These are phyloP conservation scores for Globisporangium perplexum DNA, from an alignment of 352 stramenopile species.

Conservation along the genomic window DNA sequence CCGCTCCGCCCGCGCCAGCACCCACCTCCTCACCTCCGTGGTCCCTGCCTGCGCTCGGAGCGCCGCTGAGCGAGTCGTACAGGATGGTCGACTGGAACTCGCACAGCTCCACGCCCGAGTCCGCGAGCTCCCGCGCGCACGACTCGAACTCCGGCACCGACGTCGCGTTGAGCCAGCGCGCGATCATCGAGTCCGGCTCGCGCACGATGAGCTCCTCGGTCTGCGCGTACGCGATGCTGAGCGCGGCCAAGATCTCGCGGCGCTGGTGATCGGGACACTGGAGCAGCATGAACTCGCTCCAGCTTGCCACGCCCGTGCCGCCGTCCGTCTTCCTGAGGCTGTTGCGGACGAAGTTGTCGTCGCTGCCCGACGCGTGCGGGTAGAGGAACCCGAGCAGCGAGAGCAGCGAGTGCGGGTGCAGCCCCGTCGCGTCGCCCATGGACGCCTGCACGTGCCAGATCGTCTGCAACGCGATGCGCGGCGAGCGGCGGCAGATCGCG, in stretches of 20 bases:
- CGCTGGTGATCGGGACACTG: conserved; percentile 59
- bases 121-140: conserved; percentile 34
- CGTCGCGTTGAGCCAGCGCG: conserved; percentile 52
- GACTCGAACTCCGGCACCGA: conserved; percentile 47
- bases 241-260: conserved; percentile 32
- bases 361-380: conserved; percentile 11
- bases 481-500: conserved; percentile 62
- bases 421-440: conserved; percentile 40
- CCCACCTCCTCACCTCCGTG: conserved; percentile 9
- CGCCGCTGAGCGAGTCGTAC: conserved; percentile 47
- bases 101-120: conserved; percentile 45
- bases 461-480: conserved; percentile 68
- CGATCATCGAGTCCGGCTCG: conserved; percentile 44
- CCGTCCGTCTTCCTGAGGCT: neutral
- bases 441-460: conserved; percentile 78
- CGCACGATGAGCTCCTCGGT: conserved; percentile 38
- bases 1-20: neutral
- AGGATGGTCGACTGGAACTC: conserved; percentile 70
- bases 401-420: conserved; percentile 59
- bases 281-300: conserved; percentile 52
- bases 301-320: conserved; percentile 24
- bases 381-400: conserved; percentile 63
- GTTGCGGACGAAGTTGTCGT: neutral
- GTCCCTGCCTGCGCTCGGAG: neutral
- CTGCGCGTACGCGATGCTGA: conserved; percentile 26